phyloP scores from a whole-genome alignment of 352 stramenopile genomes.

The Globisporangium acanthophoron region DNA sequence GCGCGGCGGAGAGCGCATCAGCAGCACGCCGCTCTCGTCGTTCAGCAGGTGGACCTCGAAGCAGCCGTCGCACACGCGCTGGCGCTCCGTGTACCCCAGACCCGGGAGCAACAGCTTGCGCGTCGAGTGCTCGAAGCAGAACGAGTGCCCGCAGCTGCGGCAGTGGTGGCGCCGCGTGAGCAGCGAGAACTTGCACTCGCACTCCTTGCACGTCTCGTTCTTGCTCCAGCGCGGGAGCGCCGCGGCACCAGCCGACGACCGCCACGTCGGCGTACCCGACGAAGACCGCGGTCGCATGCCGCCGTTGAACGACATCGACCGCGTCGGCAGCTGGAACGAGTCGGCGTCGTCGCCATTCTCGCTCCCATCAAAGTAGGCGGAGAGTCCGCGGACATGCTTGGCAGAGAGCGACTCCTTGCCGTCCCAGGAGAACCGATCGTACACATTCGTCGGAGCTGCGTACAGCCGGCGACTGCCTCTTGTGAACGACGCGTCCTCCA shows the following conservation, averaged over 20 bases:
- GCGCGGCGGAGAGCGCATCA: slow-evolving; percentile 12
- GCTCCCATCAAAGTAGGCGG: slow-evolving; percentile 12
- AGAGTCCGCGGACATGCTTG: slow-evolving; percentile 8
- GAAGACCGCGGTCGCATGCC: slow-evolving; percentile 19
- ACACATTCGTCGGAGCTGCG: slow-evolving; percentile 11
- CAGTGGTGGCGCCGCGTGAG: slow-evolving; percentile 79
- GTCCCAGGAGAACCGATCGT: slow-evolving; percentile 11
- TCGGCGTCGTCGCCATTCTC: slow-evolving; percentile 8
- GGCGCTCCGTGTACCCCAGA: slow-evolving; percentile 64
- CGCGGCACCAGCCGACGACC: slow-evolving; percentile 16
- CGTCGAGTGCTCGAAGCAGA: slow-evolving; percentile 83
- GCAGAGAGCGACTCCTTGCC: slow-evolving; percentile 2
- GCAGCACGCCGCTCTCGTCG: slow-evolving; percentile 20
- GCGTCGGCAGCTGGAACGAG: slow-evolving; percentile 1
- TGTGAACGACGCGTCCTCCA: slow-evolving; percentile 18
- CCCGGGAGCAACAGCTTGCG: slow-evolving; percentile 56
- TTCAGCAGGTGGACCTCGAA: slow-evolving; percentile 57
- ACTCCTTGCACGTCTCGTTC: slow-evolving; percentile 56
- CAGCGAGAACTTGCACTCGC: slow-evolving; percentile 62
- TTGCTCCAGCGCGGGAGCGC: slow-evolving; percentile 61
- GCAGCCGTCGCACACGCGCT: slow-evolving; percentile 83
- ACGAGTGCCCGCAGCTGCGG: slow-evolving; percentile 76
- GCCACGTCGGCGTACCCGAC: slow-evolving; percentile 22
- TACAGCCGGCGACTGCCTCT: slow-evolving; percentile 12
- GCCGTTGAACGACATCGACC: slow-evolving; percentile 11